Percentiles rank a stretch among this genome's conserved stretches.
These are phyloP conservation scores for Jackrogersella multiformis DNA, from an alignment of 495 filamentous ascomycete genomes.

Conservation along the genomic window DNA sequence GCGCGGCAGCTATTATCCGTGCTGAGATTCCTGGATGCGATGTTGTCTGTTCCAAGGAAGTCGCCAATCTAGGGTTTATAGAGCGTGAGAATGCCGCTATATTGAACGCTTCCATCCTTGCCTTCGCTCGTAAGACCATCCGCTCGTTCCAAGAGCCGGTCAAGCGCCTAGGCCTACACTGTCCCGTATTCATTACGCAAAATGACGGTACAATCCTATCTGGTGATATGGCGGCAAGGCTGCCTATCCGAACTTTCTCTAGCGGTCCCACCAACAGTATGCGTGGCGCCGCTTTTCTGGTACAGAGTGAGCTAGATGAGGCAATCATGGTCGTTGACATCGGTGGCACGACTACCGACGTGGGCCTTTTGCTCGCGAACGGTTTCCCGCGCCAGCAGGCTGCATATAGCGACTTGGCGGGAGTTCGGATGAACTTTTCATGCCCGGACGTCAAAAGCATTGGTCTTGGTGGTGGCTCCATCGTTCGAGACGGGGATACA, in stretches of 20 bases:
- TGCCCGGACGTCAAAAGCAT: conserved; percentile 64
- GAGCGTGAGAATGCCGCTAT: conserved; percentile 67
- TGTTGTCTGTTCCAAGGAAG: conserved; percentile 60
- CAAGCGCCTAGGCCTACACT: conserved; percentile 55
- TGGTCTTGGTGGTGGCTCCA: conserved; percentile 64
- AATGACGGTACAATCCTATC: conserved; percentile 65
- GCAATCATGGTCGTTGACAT: conserved; percentile 60
- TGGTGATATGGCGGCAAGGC: conserved; percentile 55
- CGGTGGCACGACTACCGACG: conserved; percentile 66
- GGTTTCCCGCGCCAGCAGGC: conserved; percentile 65
- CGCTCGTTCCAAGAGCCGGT: conserved; percentile 58
- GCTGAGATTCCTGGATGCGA: conserved; percentile 57
- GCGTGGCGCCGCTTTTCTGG: conserved; percentile 63
- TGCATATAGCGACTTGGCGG: conserved; percentile 60
- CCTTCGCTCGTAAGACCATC: conserved; percentile 61
- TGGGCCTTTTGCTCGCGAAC: conserved; percentile 60
- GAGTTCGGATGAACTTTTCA: conserved; percentile 62
- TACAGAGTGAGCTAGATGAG: conserved; percentile 45
- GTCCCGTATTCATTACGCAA: conserved; percentile 64
- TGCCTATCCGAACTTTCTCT: conserved; percentile 65
- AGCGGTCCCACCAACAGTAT: conserved; percentile 67
- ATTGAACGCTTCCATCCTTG: conserved; percentile 63
- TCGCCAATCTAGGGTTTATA: conserved; percentile 61
- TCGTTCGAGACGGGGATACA: conserved; percentile 52
- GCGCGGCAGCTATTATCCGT: conserved; percentile 54